These are phyloP conservation scores for Camelina laxa DNA, from an alignment of 345 rosid genomes.

Conservation along the genomic window DNA sequence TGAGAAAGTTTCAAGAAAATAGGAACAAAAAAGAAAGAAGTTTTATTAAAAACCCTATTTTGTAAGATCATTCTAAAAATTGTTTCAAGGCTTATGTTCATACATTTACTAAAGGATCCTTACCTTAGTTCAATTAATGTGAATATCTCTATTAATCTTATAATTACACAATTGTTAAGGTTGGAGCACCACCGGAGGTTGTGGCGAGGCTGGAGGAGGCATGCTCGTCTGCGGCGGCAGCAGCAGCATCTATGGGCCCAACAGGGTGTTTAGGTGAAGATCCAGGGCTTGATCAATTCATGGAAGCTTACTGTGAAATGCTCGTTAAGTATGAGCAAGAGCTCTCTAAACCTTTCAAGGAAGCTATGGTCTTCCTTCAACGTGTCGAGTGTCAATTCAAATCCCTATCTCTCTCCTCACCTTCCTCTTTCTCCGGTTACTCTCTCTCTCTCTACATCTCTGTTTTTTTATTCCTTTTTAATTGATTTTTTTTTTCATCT, in stretches of 20 bases:
- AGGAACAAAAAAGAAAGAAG: neutral
- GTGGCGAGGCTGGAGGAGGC: conserved; percentile 82
- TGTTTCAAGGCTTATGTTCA: neutral
- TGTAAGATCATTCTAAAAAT: neutral
- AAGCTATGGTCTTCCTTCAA: conserved; percentile 87
- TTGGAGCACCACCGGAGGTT: conserved; percentile 95
- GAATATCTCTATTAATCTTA: neutral
- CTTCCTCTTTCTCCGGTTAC: conserved; percentile 64
- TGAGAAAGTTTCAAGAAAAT: conserved; percentile 18
- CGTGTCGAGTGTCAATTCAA: conserved; percentile 86
- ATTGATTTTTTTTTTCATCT: neutral
- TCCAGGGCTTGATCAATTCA: conserved; percentile 97
- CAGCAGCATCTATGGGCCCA: conserved; percentile 53
- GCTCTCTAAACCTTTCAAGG: conserved; percentile 92
- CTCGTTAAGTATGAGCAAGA: conserved; percentile 92
- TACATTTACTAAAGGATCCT: neutral
- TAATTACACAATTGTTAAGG: conserved; percentile 48
- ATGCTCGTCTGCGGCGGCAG: conserved; percentile 64
- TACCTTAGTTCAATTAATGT: neutral
- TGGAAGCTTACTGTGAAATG: conserved; percentile 99
- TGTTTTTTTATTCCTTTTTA: neutral
- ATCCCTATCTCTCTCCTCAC: conserved; percentile 68
- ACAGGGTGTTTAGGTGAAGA: conserved; percentile 72
- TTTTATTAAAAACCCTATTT: conserved; percentile 15
- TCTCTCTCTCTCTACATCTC: conserved; percentile 30